Conservation (phyloP, 2,329 filamentous ascomycete genomes). For the Gaeumannomyces tritici region DNA sequence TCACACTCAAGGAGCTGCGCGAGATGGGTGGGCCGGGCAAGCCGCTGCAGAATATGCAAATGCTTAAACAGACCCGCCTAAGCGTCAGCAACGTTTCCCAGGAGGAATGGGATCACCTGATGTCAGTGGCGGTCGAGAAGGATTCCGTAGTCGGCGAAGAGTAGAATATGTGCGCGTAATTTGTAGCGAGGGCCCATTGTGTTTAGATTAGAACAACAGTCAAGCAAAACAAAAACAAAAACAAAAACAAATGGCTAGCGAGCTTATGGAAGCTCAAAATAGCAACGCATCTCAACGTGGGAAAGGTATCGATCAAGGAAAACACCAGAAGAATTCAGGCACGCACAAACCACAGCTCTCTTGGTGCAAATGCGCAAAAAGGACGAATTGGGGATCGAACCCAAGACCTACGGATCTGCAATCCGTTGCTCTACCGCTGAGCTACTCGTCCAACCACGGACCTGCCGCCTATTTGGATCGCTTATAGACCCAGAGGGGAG, state of each 20-base stretch:
- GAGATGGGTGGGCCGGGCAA: constrained; percentile 43
- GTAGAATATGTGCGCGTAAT: not conserved
- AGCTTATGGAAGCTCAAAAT: too few species aligned
- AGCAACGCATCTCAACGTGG: too few species aligned
- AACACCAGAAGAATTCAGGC: too few species aligned
- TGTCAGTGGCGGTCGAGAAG: constrained; percentile 37
- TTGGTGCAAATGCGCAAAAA: not conserved
- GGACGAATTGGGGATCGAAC: not conserved
- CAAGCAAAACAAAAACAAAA: not conserved
- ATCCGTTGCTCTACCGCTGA: not conserved
- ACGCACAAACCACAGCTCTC: not conserved
- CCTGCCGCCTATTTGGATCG: not conserved
- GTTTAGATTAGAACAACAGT: too few species aligned
- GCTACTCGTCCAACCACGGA: not conserved
- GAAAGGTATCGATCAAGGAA: too few species aligned
- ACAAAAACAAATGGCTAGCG: too few species aligned
- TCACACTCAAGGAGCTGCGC: constrained; percentile 65
- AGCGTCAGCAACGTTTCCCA: constrained; percentile 65
- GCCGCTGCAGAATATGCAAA: constrained; percentile 65
- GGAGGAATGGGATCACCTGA: constrained; percentile 57
- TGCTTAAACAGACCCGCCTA: constrained; percentile 71
- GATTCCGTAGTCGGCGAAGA: not conserved
- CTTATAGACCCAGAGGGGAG: too few species aligned
- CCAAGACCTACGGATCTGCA: not conserved
- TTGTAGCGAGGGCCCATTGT: too few species aligned